Evolutionary conservation across 768 basidiomycete genomes (phyloP), one percentile per base, ranked within the genome.

Genomic region (Lentinula detonsa): DNA sequence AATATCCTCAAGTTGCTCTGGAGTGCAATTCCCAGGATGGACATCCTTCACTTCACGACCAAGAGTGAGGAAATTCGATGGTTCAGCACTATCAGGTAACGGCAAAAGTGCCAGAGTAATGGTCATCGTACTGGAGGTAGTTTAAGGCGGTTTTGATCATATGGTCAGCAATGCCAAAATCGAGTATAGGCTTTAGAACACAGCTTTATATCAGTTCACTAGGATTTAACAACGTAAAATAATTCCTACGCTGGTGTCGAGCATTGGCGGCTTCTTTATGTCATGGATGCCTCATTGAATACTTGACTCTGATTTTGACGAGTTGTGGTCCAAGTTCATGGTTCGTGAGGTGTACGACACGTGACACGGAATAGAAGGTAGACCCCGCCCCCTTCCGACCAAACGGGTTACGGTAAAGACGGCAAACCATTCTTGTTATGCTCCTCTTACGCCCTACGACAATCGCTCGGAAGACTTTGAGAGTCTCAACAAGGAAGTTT

Each of bases 1-100:
- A 62, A 88, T 77, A 73, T 85, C 79, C 46, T 77, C 66, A 65
- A 84, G 81, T 69, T 86, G 73, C 42, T 74, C 75, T 3, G 74
- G 70, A 0, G 78, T 72, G 53, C 85, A 74, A 11, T 70, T 68
- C 1, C 77, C 82, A 0, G 85, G 86, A 64, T 82, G 68, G 60
- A 85, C 74, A 33, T 83, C 85, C 63, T 78, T 77, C 42, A 88
- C 84, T 63, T 82, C 72, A 34, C 81, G 74, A 6, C 86, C 86
- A 69, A 88, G 85, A 53, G 79, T 71, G 33, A 67, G 59, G 69
- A 88, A 85, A 68, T 78, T 75, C 40, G 75, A 67, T 1, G 81
- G 68, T 67, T 86, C 80, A 8, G 84, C 85, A 15, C 81, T 77
- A 13, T 78, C 67, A 6, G 86, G 85, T 0, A 85, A 72, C 0